Evolutionary conservation across 176 grass and related monocot species (phyloP).

Genomic region (Cenchrus americanus): DNA sequence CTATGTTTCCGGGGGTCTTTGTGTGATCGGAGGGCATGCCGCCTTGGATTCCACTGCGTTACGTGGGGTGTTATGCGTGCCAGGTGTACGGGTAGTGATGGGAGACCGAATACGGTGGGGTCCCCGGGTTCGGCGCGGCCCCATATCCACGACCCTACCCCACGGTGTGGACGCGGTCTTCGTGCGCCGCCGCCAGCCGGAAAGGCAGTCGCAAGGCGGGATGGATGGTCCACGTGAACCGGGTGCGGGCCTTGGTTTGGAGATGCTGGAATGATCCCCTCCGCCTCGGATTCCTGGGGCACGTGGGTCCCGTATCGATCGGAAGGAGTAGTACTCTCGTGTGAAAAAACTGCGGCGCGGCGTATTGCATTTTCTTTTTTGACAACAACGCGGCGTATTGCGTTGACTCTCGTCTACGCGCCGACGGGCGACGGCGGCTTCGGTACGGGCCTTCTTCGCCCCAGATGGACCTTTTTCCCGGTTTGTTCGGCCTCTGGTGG

Average conservation of each 20-base stretch:
- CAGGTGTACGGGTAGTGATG: slow-evolving; percentile 58
- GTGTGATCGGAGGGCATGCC: neutral
- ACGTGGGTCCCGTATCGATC: slow-evolving; percentile 31
- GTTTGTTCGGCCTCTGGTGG: neutral
- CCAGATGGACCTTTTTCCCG: neutral
- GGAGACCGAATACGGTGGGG: slow-evolving; percentile 38
- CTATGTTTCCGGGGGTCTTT: fast-evolving
- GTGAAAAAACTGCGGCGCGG: slow-evolving; percentile 36
- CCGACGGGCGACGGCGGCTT: no score
- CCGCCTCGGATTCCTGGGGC: slow-evolving; percentile 49
- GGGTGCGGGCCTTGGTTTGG: neutral
- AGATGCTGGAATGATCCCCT: slow-evolving; percentile 51
- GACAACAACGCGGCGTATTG: no score
- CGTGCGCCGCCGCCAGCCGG: neutral
- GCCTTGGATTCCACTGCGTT: slow-evolving; percentile 51
- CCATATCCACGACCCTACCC: neutral
- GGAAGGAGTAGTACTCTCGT: slow-evolving; percentile 32
- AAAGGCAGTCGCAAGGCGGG: neutral
- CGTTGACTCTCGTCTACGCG: slow-evolving; percentile 19
- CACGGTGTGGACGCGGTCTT: slow-evolving; percentile 24
- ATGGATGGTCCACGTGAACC: slow-evolving; percentile 9
- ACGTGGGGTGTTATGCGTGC: slow-evolving; percentile 44
- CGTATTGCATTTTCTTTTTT: slow-evolving; percentile 10
- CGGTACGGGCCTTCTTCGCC: neutral
- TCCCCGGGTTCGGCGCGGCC: neutral